Conservation (phyloP, 1,284 basidiomycete genomes). For the Moesziomyces sp. region DNA sequence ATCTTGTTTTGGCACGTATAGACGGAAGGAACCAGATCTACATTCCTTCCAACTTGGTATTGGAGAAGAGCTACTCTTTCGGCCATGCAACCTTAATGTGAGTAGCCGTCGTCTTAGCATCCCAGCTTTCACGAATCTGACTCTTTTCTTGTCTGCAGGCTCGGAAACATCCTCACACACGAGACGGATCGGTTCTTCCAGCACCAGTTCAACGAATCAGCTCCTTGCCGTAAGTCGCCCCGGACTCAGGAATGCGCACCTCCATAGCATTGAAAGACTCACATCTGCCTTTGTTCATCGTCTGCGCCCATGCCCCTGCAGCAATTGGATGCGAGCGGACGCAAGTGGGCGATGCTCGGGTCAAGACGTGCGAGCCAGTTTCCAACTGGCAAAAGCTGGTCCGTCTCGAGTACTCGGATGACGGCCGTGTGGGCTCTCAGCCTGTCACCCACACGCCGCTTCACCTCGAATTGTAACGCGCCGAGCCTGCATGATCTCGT, state of each 20-base stretch:
- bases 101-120: background rate
- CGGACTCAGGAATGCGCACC: background rate
- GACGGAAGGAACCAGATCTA: conserved; percentile 56
- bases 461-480: conserved; percentile 19
- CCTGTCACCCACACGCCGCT: conserved; percentile 20
- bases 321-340: conserved; percentile 27
- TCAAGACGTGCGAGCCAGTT: conserved; percentile 31
- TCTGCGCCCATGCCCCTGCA: conserved; percentile 1
- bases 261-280: too few species aligned
- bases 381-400: conserved; percentile 25
- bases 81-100: conserved; percentile 49
- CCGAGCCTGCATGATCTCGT: too few species aligned
- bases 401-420: conserved; percentile 3
- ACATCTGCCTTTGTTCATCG: background rate
- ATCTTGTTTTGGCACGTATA: background rate
- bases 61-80: conserved; percentile 53
- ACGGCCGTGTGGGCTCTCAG: conserved; percentile 13
- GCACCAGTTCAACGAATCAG: conserved; percentile 57
- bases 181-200: conserved; percentile 52
- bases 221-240: conserved; percentile 41
- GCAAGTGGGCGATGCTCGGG: conserved; percentile 9
- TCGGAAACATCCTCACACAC: conserved; percentile 47
- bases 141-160: conserved; percentile 10
- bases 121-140: background rate
- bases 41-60: conserved; percentile 53